Base-by-base conservation (phyloP, 2,329 filamentous ascomycete genomes). In the Xylaria hypoxylon region DNA sequence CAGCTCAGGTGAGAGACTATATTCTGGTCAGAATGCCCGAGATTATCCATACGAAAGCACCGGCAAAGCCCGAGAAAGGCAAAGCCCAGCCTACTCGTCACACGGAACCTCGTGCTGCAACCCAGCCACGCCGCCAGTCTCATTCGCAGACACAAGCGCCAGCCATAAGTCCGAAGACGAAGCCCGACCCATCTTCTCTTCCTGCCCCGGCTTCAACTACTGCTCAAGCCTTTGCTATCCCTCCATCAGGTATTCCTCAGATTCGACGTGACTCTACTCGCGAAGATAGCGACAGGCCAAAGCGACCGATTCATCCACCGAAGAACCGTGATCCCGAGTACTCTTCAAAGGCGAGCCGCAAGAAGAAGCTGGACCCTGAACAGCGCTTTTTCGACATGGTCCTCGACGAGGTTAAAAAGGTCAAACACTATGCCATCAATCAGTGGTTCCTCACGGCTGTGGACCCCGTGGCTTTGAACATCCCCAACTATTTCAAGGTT, bases 261-360 rank as follows among this genome's bases (percentile, higher is more conserved):
- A 96, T 96, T 70, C 91, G 96, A 60, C 91, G 95, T 22, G 93
- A 96, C 74, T 97, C 93, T 1, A 90, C 89, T 5, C 91, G 90
- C 64, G 86, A 87, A 4, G 92, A 94, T 71, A 91, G 90, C 63
- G 87, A 89, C 70, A 89, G 96, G 58, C 94, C 95, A 11, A 97
- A 97, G 84, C 91, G 96, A 60, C 93, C 95, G 15, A 97, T 98
- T 62, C 93, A 97, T 74, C 92, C 94, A 8, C 94, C 96, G 0
- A 94, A 95, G 75, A 89, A 90, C 68, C 94, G 95, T 71, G 96
- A 98, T 76, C 85, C 97, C n/a, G 91, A 94, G 7, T 98, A 97
- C 77, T 87, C 90, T 19, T 86, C 87, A 19, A 90, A 91, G 69
- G 79, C 79, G 17, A 93, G 94, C 76, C 92, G 93, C 11, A 96